Evolutionary conservation across 2,329 filamentous ascomycete species (phyloP).

Genomic region (Helicocarpus griseus): DNA sequence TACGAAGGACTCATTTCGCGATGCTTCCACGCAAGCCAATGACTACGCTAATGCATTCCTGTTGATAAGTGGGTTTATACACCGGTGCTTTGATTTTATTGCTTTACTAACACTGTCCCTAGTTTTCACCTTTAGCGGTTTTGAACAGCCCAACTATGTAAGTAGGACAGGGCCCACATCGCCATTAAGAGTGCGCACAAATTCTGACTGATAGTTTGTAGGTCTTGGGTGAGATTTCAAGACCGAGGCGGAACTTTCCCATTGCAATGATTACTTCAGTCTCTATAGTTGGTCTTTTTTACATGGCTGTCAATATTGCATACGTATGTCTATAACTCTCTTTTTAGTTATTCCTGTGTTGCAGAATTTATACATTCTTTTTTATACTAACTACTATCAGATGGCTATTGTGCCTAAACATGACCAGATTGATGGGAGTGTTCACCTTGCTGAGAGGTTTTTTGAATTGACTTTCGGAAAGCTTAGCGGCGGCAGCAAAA

Average conservation of each 20-base stretch:
- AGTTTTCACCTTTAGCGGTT: conserved; percentile 30
- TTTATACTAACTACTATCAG: conserved; percentile 5
- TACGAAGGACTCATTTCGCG: background rate
- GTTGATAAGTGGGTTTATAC: conserved; percentile 1
- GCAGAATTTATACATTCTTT: background rate
- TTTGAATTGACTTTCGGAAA: conserved; percentile 9
- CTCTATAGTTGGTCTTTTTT: conserved; percentile 24
- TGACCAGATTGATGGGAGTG: background rate
- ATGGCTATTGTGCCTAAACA: conserved; percentile 5
- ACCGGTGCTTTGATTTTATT: background rate
- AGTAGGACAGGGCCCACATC: conserved; percentile 18
- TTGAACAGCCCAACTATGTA: conserved; percentile 38
- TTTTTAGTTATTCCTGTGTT: too few relatives aligned
- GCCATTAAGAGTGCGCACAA: background rate
- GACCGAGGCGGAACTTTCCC: conserved; percentile 30
- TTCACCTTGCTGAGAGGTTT: conserved; percentile 3
- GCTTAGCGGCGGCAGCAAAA: background rate
- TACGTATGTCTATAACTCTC: conserved; percentile 41
- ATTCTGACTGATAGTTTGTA: conserved; percentile 4
- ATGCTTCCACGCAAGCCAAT: background rate
- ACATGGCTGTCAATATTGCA: conserved; percentile 31
- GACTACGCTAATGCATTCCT: conserved; percentile 15
- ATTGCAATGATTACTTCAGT: conserved; percentile 27
- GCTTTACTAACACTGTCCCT: conserved; percentile 7
- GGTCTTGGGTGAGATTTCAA: conserved; percentile 31